Conservation (phyloP, 108 stramenopile species). For the Fistulifera pelliculosa region DNA sequence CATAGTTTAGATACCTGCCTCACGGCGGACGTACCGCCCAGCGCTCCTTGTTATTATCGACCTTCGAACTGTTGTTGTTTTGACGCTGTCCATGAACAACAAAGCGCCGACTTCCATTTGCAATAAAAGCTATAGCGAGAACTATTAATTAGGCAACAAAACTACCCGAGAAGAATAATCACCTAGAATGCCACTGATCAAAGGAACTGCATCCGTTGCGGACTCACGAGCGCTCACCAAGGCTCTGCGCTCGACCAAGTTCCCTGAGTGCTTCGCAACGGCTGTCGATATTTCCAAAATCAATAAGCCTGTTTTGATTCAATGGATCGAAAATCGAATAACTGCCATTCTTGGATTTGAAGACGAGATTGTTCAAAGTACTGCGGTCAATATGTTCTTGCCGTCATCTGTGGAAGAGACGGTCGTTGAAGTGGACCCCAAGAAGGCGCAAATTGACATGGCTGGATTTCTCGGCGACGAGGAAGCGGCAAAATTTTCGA, state of each 20-base stretch:
- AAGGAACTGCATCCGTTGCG: conserved; percentile 74
- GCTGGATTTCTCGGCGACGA: conserved; percentile 73
- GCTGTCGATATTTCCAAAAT: conserved; percentile 43
- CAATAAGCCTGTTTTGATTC: conserved; percentile 57
- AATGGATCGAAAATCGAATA: conserved; percentile 72
- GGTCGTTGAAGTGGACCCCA: conserved; percentile 45
- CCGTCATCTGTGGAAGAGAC: conserved; percentile 12
- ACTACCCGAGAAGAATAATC: no score
- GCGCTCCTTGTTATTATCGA: no score
- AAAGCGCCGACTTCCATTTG: no score
- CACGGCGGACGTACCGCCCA: no score
- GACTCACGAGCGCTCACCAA: conserved; percentile 55
- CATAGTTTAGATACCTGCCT: no score
- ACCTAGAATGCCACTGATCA: conserved; percentile 85
- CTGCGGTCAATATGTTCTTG: conserved; percentile 74
- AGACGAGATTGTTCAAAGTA: conserved; percentile 78
- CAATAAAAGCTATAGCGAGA: no score
- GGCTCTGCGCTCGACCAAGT: conserved; percentile 58
- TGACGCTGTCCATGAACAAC: no score
- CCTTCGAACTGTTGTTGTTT: no score
- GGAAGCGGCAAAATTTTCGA: conserved; percentile 59
- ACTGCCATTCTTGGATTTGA: conserved; percentile 70
- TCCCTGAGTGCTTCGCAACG: conserved; percentile 57
- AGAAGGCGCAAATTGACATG: conserved; percentile 69
- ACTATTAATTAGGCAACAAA: no score